A percentile compares a stretch with the other conserved stretches of the same genome.
Evolutionary conservation across 306 rosid genomes (phyloP).

Genomic region (Inga oerstediana): DNA sequence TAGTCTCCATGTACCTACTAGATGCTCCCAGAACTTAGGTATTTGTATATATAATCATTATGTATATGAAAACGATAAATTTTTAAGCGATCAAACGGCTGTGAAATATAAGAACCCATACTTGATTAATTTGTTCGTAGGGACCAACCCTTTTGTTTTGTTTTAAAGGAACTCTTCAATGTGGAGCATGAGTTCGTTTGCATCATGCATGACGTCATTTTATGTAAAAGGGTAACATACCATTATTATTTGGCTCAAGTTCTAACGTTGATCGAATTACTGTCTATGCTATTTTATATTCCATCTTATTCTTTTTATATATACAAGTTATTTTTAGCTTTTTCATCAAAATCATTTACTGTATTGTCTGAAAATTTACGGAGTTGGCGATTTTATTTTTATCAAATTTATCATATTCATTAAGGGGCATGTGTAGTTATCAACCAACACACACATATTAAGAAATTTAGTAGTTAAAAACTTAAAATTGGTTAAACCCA

Average conservation of each 20-base stretch:
- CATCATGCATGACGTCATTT: slow-evolving; percentile 53
- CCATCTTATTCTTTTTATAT: neutral
- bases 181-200: slow-evolving; percentile 32
- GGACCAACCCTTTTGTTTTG: neutral
- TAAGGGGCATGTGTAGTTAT: too few species aligned
- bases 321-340: too few species aligned
- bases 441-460: too few species aligned
- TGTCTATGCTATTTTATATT: neutral
- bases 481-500: neutral
- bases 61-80: neutral
- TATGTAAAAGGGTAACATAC: neutral
- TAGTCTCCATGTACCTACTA: slow-evolving; percentile 5
- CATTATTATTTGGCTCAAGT: neutral
- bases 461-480: neutral
- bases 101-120: neutral
- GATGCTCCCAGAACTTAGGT: slow-evolving; percentile 35
- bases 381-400: too few species aligned
- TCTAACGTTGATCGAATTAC: neutral
- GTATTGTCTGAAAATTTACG: too few species aligned
- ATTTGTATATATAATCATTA: neutral
- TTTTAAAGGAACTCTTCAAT: neutral
- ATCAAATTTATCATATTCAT: too few species aligned
- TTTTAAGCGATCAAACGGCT: neutral
- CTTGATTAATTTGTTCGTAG: neutral
- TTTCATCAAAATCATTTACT: too few species aligned